Evolutionary conservation across 2,329 filamentous ascomycete genomes (phyloP).

Genomic region (Penicillium decumbens): DNA sequence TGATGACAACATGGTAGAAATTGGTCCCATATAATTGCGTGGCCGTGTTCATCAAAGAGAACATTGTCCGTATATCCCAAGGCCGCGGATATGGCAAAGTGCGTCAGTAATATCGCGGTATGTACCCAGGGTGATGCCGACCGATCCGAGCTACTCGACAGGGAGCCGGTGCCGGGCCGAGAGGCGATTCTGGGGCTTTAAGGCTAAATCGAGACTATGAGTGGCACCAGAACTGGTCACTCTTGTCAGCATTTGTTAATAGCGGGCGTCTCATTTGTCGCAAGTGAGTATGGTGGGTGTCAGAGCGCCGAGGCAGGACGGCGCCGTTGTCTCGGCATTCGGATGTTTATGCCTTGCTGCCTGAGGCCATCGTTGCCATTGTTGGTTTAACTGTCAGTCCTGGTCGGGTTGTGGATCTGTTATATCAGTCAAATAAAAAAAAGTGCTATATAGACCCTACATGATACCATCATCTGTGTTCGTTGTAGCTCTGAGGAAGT

Average conservation of each 20-base stretch:
- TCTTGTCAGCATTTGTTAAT: neutral
- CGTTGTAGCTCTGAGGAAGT: neutral
- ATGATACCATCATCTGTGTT: neutral
- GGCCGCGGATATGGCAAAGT: no score
- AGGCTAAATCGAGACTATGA: constrained; percentile 35
- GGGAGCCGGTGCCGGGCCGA: constrained; percentile 42
- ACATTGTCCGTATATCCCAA: no score
- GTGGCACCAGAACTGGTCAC: constrained; percentile 43
- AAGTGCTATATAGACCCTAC: no score
- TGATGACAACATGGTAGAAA: no score
- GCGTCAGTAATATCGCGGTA: constrained; percentile 30
- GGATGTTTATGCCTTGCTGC: constrained; percentile 12
- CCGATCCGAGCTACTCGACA: constrained; percentile 46
- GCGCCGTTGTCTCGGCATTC: constrained; percentile 11
- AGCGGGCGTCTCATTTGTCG: neutral
- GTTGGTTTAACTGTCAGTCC: neutral
- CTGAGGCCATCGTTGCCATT: constrained; percentile 7
- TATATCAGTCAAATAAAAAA: neutral
- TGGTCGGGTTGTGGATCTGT: neutral
- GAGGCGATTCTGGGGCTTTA: constrained; percentile 30
- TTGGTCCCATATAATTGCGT: no score
- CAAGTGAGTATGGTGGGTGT: constrained; percentile 1
- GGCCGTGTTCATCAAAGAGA: no score
- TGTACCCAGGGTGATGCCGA: constrained; percentile 46
- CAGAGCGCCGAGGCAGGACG: constrained; percentile 7